Evolutionary conservation across 1,284 basidiomycete species (phyloP), one percentile per base, ranked within the genome.

Genomic region (Apiotrichum sp.): DNA sequence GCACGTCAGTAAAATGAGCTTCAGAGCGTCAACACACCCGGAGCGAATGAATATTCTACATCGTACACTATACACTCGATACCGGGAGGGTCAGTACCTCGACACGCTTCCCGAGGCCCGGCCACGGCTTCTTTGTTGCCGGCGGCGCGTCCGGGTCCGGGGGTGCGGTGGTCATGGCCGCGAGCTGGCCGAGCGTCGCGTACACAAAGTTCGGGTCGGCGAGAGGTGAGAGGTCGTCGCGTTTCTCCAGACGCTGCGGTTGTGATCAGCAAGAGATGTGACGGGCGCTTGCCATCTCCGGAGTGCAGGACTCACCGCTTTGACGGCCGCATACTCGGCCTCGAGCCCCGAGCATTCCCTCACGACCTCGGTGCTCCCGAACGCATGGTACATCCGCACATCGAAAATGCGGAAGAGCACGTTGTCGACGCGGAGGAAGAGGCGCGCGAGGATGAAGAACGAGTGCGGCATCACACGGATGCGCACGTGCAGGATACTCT

Each of bases 401-500:
- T 99, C 96, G 65, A 84, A 86, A 40, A 86, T 83, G 42, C 96
- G 82, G 78, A 98, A 98, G 42, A 98, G 82, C 43, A 99, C 96
- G 55, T 88, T 84, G 73, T 99, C 96, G 47, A 99, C 93, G 22
- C 96, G 84, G 4, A 99, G 80, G n/a, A 89, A 92, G 73, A 97
- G 91, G 6, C 96, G 83, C 1, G 86, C 82, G 8, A 99, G 83
- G 60, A 98, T 84, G 74, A 98, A 95, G 64, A 97, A 82, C 50
- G 88, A 95, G n/a, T 86, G 87, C 0, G 95, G 93, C 93, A 98
- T 98, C 47, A 98, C 93, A 55, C 96, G 86, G 55, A 96, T 89
- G 65, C 91, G 81, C 49, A 91, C 85, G 32, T 91, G 80, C 5
- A 91, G 75, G 46, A 83, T 82, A 0, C 90, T 91, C 10, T 88